A percentile compares a stretch with the other conserved stretches of the same genome.
These are phyloP conservation scores for Colletotrichum truncatum DNA, from an alignment of 2,329 filamentous ascomycete genomes.

Conservation along the genomic window DNA sequence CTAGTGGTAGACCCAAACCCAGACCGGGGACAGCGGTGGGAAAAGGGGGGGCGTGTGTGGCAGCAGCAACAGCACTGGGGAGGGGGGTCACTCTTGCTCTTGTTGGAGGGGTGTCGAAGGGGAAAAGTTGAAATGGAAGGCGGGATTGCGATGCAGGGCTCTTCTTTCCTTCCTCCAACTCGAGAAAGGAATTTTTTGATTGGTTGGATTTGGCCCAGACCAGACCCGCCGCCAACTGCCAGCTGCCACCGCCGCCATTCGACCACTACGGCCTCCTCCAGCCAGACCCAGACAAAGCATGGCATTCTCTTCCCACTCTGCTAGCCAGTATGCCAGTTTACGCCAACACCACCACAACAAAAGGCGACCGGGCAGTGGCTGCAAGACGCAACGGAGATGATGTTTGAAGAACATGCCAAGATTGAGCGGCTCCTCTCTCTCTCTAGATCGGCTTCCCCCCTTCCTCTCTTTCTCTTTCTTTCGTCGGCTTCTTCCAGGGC, in stretches of 20 bases:
- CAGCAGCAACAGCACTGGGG: too few species aligned
- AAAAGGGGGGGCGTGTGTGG: too few species aligned
- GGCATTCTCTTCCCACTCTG: background rate
- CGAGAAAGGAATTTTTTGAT: too few species aligned
- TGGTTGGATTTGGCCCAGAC: background rate
- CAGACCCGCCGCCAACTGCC: background rate
- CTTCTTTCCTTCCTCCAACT: background rate
- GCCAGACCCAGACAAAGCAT: background rate
- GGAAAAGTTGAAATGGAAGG: conserved; percentile 21
- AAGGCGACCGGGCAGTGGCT: background rate
- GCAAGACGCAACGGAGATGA: background rate
- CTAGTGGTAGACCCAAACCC: too few species aligned
- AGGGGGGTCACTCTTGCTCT: too few species aligned
- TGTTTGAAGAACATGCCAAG: background rate
- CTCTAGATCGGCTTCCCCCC: background rate
- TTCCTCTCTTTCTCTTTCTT: background rate
- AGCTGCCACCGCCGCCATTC: background rate
- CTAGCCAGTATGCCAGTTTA: background rate
- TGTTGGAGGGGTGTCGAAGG: conserved; percentile 16
- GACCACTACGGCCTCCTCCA: too few species aligned
- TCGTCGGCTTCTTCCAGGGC: background rate
- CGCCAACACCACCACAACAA: background rate
- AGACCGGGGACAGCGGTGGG: conserved; percentile 18
- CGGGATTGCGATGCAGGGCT: conserved; percentile 23
- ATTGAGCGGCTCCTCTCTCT: background rate